phyloP scores from a whole-genome alignment of 805 yeast genomes.

The Scheffersomyces lignosus region DNA sequence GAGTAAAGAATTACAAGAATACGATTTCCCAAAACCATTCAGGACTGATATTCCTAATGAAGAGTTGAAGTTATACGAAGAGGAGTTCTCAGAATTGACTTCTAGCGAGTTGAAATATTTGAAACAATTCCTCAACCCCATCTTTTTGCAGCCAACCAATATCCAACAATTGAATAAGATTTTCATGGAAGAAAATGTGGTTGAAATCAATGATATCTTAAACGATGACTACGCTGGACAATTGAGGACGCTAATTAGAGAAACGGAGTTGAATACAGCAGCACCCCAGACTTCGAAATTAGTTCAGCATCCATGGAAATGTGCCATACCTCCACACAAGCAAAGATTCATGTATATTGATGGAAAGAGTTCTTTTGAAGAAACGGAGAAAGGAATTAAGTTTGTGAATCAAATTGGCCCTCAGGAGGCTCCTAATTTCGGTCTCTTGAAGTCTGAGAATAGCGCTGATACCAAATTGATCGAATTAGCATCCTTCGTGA shows the following conservation, averaged over 20 bases:
- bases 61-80: conserved; percentile 35
- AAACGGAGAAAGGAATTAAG: conserved; percentile 33
- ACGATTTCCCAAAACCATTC: conserved; percentile 73
- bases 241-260: conserved; percentile 50
- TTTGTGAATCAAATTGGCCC: conserved; percentile 36
- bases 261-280: conserved; percentile 57
- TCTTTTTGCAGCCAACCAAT: conserved; percentile 39
- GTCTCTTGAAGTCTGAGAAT: conserved; percentile 20
- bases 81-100: conserved; percentile 16
- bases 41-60: conserved; percentile 43
- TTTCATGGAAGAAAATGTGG: conserved; percentile 68
- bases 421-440: conserved; percentile 60
- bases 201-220: conserved; percentile 66
- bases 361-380: conserved; percentile 47
- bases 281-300: conserved; percentile 60
- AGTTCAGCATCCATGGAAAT: conserved; percentile 75
- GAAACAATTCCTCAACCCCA: conserved; percentile 53
- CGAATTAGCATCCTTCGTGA: conserved; percentile 58
- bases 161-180: conserved; percentile 40
- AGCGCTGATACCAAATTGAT: conserved; percentile 40
- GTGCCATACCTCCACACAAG: conserved; percentile 92
- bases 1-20: conserved; percentile 71
- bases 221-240: conserved; percentile 50
- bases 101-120: conserved; percentile 52
- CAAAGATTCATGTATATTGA: conserved; percentile 84